Base-by-base conservation (phyloP, 2,329 filamentous ascomycete species). In the Cadophora sp. region DNA sequence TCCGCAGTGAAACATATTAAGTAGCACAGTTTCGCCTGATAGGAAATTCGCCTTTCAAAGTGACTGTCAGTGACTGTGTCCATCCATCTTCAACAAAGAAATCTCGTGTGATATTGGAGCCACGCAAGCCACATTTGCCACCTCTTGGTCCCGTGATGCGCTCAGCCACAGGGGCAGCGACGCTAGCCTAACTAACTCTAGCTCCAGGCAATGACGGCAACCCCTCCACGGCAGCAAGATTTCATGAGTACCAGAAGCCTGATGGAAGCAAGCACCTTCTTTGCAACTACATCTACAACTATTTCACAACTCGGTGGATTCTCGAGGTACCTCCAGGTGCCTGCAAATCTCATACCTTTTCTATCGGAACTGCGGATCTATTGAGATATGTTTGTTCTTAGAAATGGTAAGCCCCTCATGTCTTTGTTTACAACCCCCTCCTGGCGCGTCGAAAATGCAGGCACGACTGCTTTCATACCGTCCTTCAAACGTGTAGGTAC, bases 321-420 rank as follows among this genome's bases (percentile, higher is more conserved):
- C 20, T 64, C 53, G 45, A 50, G 62, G 41, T 64, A 51, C 53
- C 53, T 33, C 45, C 53, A 30, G 27, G 51, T 59, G 41, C 50
- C 50, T 64, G 14, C 48, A 63, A 56, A 45, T 14, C 24, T 7
- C 39, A 20, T 47, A n/a, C 41, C 7, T 30, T 30, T 59, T 50
- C 45, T 51, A 24, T 51, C 47, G 13, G 33, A 27, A 14, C 30
- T 18, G 6, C 50, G n/a, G 3, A 65, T 50, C 24, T 60, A 48
- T 27, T 47, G 47, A 53, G 30, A 9, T 11, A 82, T 82, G 81
- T 82, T 82, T 73, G 78, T 82, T 66, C 78, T 81, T 69, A 77
- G 79, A 68, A 82, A 81, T 76, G 80, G 81, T 81, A 76, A 76
- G 70, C 73, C 33, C 60, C 45, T 50, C 30, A 3, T 48, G 43